Evolutionary conservation across 2,329 filamentous ascomycete genomes (phyloP).

Genomic region (Alternaria consortialis): DNA sequence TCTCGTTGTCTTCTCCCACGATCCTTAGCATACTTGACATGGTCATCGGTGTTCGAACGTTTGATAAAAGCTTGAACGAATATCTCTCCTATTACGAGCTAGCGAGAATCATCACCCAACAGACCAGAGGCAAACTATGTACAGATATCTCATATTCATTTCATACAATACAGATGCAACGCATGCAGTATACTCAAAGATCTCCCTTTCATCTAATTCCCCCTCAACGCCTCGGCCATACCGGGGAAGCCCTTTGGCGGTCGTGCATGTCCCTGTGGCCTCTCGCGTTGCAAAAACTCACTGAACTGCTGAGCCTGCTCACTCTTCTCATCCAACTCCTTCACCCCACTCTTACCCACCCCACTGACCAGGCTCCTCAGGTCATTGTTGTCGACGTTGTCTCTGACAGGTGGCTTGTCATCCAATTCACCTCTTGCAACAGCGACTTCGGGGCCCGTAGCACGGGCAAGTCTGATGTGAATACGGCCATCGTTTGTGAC

Average conservation of each 20-base stretch:
- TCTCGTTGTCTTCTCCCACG: no score
- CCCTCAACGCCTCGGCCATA: conserved; percentile 13
- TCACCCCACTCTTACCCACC: conserved; percentile 22
- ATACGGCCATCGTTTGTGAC: conserved; percentile 44
- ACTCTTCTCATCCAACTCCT: conserved; percentile 35
- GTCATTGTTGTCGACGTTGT: conserved; percentile 15
- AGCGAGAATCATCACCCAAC: neutral
- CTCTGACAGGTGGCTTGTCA: conserved; percentile 33
- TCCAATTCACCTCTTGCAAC: conserved; percentile 39
- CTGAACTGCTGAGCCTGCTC: conserved; percentile 23
- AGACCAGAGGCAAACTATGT: neutral
- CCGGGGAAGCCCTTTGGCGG: conserved; percentile 13
- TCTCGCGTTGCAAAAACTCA: conserved; percentile 21
- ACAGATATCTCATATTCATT: neutral
- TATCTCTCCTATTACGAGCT: neutral
- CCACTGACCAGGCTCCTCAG: conserved; percentile 17
- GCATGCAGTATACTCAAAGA: neutral
- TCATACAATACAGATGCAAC: conserved; percentile 10
- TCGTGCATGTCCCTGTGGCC: neutral
- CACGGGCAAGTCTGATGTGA: conserved; percentile 36
- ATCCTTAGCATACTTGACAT: no score
- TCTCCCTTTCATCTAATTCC: neutral
- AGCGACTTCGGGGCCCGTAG: conserved; percentile 30
- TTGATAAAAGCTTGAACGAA: neutral
- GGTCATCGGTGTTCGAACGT: no score